Conservation (phyloP, 1,284 basidiomycete genomes). For the Albatrellus sp. region DNA sequence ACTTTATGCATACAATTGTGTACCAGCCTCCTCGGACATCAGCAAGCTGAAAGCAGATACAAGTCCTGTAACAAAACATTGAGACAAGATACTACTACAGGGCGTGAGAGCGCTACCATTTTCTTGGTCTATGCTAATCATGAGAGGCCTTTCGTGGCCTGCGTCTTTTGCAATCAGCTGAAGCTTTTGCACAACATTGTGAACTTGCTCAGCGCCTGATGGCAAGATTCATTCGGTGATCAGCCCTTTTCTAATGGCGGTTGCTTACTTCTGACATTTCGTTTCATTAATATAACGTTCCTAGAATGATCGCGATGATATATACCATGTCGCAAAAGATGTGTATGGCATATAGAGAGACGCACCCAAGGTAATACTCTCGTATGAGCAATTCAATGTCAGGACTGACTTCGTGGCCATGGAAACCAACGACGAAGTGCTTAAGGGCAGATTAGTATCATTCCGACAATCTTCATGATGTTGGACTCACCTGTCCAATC, state of each 20-base stretch:
- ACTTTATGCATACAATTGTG: conserved; percentile 44
- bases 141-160: conserved; percentile 40
- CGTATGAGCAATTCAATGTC: conserved; percentile 43
- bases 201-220: conserved; percentile 38
- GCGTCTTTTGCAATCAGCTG: conserved; percentile 43
- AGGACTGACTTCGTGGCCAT: conserved; percentile 38
- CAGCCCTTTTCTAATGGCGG: not conserved
- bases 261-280: conserved; percentile 42
- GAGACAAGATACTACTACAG: not conserved
- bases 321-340: not conserved
- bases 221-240: not conserved
- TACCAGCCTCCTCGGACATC: conserved; percentile 29
- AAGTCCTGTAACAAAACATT: conserved; percentile 28
- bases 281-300: conserved; percentile 55
- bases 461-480: not conserved
- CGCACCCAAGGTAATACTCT: conserved; percentile 49
- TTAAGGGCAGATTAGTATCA: conserved; percentile 13
- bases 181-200: conserved; percentile 31
- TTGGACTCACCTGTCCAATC: conserved; percentile 36
- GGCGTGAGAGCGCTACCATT: conserved; percentile 29
- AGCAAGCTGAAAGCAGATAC: conserved; percentile 51
- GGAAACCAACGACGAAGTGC: conserved; percentile 64
- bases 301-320: conserved; percentile 13
- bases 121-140: conserved; percentile 64
- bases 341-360: not conserved